Conservation (phyloP, 202 grass and related monocot genomes). For the Setaria viridis region DNA sequence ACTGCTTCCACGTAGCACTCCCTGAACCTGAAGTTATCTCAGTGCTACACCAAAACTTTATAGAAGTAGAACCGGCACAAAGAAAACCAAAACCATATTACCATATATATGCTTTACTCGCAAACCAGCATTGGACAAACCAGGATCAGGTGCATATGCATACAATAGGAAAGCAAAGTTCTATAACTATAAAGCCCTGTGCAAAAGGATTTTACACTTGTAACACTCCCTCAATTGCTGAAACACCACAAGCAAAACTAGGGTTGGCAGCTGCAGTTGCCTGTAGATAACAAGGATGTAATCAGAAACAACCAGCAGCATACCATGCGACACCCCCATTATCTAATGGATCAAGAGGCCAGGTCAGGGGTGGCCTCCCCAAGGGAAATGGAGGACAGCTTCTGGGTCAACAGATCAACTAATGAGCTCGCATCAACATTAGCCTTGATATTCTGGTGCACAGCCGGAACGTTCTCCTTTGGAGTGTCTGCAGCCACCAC, state of each 20-base stretch:
- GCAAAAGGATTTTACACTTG: conserved; percentile 37
- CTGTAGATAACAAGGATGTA: conserved; percentile 42
- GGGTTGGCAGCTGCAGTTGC: not conserved
- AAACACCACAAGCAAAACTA: conserved; percentile 8
- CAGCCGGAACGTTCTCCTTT: conserved; percentile 47
- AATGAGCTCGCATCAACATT: not conserved
- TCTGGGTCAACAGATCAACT: conserved; percentile 31
- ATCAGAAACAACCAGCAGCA: conserved; percentile 35
- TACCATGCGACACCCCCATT: not conserved
- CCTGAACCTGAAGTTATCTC: not conserved
- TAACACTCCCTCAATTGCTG: conserved; percentile 5
- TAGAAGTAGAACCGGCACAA: not conserved
- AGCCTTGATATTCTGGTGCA: conserved; percentile 41
- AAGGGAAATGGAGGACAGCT: conserved; percentile 46
- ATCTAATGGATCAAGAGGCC: not conserved
- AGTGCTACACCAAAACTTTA: not conserved
- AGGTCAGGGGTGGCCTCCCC: conserved; percentile 20
- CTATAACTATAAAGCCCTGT: not conserved
- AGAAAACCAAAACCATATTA: not conserved
- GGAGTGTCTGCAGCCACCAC: conserved; percentile 2
- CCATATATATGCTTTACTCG: not conserved
- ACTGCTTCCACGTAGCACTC: not conserved
- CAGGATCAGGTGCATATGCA: conserved; percentile 4
- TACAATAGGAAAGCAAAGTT: not conserved
- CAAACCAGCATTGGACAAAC: conserved; percentile 10